phyloP scores from a whole-genome alignment of 306 rosid genomes.

The Trifolium repens region DNA sequence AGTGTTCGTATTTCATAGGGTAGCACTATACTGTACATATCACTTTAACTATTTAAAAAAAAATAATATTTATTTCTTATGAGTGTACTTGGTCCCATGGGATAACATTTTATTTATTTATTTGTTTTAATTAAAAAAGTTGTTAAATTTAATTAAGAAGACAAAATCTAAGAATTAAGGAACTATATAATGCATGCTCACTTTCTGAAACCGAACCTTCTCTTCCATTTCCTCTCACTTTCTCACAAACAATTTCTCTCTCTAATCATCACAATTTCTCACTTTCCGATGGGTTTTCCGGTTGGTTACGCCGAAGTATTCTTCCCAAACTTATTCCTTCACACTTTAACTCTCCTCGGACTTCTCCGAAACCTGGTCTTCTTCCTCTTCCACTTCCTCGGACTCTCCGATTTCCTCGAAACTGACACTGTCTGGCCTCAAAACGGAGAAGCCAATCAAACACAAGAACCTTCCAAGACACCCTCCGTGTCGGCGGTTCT shows the following conservation, averaged over 20 bases:
- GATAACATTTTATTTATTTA: no score
- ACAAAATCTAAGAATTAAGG: no score
- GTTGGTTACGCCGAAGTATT: slow-evolving; percentile 76
- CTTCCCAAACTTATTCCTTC: slow-evolving; percentile 75
- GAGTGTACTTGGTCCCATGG: no score
- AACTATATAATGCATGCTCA: slow-evolving; percentile 15
- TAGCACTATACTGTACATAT: no score
- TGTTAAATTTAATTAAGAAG: no score
- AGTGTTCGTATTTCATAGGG: no score
- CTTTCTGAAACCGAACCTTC: slow-evolving; percentile 30
- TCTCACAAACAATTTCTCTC: not conserved
- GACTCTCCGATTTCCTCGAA: slow-evolving; percentile 76
- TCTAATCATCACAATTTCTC: no score
- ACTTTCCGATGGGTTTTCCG: slow-evolving; percentile 73
- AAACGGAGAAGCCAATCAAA: slow-evolving; percentile 5
- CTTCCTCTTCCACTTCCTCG: slow-evolving; percentile 66
- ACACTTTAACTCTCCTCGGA: slow-evolving; percentile 68
- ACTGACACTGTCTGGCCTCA: not conserved
- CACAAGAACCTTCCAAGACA: slow-evolving; percentile 22
- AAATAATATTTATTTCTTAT: no score
- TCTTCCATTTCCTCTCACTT: not conserved
- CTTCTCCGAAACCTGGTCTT: slow-evolving; percentile 66
- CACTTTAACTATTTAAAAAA: no score
- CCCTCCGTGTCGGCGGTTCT: slow-evolving; percentile 68
- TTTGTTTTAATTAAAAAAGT: no score